These are phyloP conservation scores for Myxozyma vanderwaltii DNA, from an alignment of 805 yeast genomes.

Conservation along the genomic window DNA sequence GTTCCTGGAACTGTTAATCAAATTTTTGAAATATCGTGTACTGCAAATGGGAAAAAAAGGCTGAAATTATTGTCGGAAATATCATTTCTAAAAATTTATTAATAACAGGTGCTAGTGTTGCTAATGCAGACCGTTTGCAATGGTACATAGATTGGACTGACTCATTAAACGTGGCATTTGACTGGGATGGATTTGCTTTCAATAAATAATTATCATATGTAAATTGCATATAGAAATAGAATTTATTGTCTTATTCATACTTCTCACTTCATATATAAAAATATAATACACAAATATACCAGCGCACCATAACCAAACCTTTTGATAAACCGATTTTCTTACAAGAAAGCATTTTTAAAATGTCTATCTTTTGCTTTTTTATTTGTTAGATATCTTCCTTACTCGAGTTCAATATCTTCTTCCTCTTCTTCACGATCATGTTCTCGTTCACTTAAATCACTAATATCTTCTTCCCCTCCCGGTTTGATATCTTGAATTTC, in stretches of 20 bases:
- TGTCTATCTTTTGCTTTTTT: neutral
- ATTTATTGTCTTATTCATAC: too few species aligned
- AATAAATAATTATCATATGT: too few species aligned
- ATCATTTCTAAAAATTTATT: slow-evolving; percentile 31
- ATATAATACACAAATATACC: too few species aligned
- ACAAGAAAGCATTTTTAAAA: too few species aligned
- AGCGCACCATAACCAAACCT: too few species aligned
- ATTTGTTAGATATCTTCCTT: neutral
- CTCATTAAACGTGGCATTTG: slow-evolving; percentile 14
- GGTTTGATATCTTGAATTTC: slow-evolving; percentile 53
- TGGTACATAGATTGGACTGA: slow-evolving; percentile 33
- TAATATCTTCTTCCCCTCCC: slow-evolving; percentile 24
- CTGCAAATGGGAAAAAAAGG: slow-evolving; percentile 38
- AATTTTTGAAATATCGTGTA: slow-evolving; percentile 35
- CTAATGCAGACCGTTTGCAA: slow-evolving; percentile 33
- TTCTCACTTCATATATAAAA: too few species aligned
- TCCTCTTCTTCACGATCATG: slow-evolving; percentile 10
- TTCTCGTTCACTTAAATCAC: slow-evolving; percentile 14
- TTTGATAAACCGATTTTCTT: too few species aligned
- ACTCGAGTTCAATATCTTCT: slow-evolving; percentile 8
- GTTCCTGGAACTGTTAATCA: slow-evolving; percentile 34
- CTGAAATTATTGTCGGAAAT: slow-evolving; percentile 34
- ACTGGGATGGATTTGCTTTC: too few species aligned
- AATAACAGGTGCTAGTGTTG: slow-evolving; percentile 36
- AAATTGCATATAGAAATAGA: neutral